A percentile compares a stretch with the other conserved stretches of the same genome.
Evolutionary conservation across 1,284 basidiomycete species (phyloP).

Genomic region (Neotropicomus parvogracilis): DNA sequence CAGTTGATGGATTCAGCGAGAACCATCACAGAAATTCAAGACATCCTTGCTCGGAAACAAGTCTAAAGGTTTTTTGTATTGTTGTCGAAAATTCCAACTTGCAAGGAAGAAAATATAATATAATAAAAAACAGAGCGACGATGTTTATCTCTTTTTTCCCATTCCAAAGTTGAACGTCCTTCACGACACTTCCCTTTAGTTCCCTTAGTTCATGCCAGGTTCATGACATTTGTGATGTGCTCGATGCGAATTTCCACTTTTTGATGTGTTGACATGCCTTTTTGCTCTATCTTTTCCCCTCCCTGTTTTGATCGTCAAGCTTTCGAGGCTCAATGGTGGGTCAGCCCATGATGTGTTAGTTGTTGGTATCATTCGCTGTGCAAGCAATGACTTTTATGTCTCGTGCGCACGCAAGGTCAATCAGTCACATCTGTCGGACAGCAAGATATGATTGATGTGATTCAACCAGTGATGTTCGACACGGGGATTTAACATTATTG

Average conservation of each 20-base stretch:
- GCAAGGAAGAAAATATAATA: neutral
- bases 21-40: constrained; percentile 69
- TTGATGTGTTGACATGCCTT: constrained; percentile 9
- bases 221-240: constrained; percentile 24
- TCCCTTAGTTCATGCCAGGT: constrained; percentile 29
- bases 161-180: neutral
- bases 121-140: constrained; percentile 1
- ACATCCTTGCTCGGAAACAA: constrained; percentile 62
- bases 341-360: constrained; percentile 25
- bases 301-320: neutral
- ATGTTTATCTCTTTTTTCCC: constrained; percentile 6
- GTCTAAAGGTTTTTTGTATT: constrained; percentile 6
- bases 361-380: constrained; percentile 21
- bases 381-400: constrained; percentile 14
- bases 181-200: neutral
- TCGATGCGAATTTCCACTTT: constrained; percentile 13
- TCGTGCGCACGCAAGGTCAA: neutral
- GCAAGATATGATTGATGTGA: too few species aligned
- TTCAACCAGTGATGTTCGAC: neutral
- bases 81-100: constrained; percentile 1
- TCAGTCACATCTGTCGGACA: too few species aligned
- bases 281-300: constrained; percentile 13
- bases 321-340: too few species aligned
- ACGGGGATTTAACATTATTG: neutral
- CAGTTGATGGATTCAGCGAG: constrained; percentile 62